These are phyloP conservation scores for Actinomortierella ambigua DNA, from an alignment of 371 early-diverging fungal species.

Conservation along the genomic window DNA sequence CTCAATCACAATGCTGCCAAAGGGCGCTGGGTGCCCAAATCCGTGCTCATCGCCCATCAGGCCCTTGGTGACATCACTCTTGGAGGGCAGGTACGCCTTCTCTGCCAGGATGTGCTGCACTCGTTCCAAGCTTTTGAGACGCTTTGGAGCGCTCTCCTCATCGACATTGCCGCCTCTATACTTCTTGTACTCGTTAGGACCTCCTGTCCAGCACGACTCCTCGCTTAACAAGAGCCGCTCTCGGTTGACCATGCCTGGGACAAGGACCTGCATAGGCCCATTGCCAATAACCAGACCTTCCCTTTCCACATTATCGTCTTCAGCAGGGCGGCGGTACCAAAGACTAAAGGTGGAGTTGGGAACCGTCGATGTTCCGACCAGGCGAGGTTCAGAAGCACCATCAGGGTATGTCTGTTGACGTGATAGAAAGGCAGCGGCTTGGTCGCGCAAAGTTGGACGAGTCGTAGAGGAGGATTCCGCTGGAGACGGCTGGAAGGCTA, in stretches of 20 bases:
- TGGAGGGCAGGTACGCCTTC: conserved; percentile 11
- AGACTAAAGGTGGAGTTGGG: conserved; percentile 21
- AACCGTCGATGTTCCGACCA: conserved; percentile 1
- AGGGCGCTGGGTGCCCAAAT: conserved; percentile 26
- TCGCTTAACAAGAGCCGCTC: conserved; percentile 28
- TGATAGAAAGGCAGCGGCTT: not conserved
- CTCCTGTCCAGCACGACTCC: conserved; percentile 38
- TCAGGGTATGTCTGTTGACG: not conserved
- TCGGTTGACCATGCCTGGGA: conserved; percentile 29
- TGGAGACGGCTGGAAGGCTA: not conserved
- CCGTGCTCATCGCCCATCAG: conserved; percentile 27
- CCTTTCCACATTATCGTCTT: conserved; percentile 1
- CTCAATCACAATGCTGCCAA: conserved; percentile 36
- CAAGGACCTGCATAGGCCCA: conserved; percentile 20
- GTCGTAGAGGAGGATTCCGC: not conserved
- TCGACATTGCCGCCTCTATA: conserved; percentile 36
- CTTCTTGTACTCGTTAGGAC: conserved; percentile 18
- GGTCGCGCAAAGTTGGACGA: not conserved
- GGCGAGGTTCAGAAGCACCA: conserved; percentile 2
- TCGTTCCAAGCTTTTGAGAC: conserved; percentile 14
- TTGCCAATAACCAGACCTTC: conserved; percentile 33
- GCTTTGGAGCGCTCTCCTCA: conserved; percentile 10
- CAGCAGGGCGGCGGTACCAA: conserved; percentile 32
- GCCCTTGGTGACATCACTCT: conserved; percentile 10
- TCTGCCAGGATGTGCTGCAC: conserved; percentile 13